A percentile compares a stretch with the other conserved stretches of the same genome.
phyloP scores from a whole-genome alignment of 108 stramenopile genomes.

The Skeletonema marinoi region DNA sequence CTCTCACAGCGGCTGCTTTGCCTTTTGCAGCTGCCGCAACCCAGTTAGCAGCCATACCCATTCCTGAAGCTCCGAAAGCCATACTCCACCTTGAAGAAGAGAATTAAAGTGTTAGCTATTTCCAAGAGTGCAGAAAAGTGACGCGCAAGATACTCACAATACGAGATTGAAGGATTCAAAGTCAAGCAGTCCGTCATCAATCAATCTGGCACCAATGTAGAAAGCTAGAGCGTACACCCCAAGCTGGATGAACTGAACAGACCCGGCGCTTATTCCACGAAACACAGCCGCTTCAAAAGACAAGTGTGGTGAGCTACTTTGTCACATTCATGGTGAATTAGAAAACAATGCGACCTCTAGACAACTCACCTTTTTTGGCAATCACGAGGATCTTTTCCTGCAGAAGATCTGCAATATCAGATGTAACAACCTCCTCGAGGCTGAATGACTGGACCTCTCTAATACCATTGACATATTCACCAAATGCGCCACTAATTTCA shows the following conservation, averaged over 20 bases:
- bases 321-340: too few relatives aligned
- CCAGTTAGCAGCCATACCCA: constrained; percentile 50
- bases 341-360: too few relatives aligned
- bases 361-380: constrained; percentile 3
- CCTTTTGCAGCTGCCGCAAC: constrained; percentile 42
- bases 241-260: constrained; percentile 38
- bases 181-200: constrained; percentile 23
- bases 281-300: constrained; percentile 12
- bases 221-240: constrained; percentile 42
- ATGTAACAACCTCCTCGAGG: constrained; percentile 36
- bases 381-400: constrained; percentile 14
- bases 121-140: too few relatives aligned
- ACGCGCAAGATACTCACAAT: not conserved
- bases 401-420: constrained; percentile 24
- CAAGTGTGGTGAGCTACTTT: too few relatives aligned
- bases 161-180: constrained; percentile 31
- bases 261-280: constrained; percentile 32
- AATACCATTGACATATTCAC: constrained; percentile 62
- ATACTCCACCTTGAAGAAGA: constrained; percentile 18
- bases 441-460: constrained; percentile 61
- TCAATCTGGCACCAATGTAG: constrained; percentile 30
- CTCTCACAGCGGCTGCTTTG: constrained; percentile 25
- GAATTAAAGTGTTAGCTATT: too few relatives aligned
- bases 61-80: constrained; percentile 42
- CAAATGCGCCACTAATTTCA: constrained; percentile 28